A percentile compares a stretch with the other conserved stretches of the same genome.
Conservation (phyloP, 2,329 filamentous ascomycete genomes). For the Cladophialophora yegresii region DNA sequence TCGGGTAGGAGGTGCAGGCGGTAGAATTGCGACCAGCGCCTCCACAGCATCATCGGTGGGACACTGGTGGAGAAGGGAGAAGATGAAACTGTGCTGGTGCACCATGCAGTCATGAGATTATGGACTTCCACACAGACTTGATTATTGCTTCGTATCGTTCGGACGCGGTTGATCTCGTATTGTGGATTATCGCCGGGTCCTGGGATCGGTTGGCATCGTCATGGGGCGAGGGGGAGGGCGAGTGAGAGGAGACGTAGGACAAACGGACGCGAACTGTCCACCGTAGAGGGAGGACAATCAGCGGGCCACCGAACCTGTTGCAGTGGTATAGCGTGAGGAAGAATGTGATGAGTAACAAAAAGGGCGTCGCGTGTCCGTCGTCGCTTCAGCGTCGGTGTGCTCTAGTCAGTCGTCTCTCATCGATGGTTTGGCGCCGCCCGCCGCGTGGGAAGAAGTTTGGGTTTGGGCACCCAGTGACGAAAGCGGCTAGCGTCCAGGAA, state of each 20-base stretch:
- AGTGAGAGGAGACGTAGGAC: conserved; percentile 6
- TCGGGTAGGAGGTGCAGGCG: conserved; percentile 18
- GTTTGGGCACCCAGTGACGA: neutral
- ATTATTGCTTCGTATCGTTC: conserved; percentile 1
- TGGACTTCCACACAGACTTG: neutral
- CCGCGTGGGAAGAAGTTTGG: conserved; percentile 5
- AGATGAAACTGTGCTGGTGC: neutral
- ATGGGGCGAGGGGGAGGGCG: neutral
- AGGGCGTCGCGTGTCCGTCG: neutral
- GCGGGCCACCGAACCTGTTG: neutral
- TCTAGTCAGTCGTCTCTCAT: neutral
- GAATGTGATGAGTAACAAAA: neutral
- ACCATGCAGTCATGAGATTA: neutral
- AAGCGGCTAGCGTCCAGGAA: conserved; percentile 1
- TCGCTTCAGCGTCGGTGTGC: neutral
- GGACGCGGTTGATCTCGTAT: neutral
- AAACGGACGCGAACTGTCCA: conserved; percentile 5
- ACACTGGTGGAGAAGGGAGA: neutral
- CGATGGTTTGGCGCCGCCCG: conserved; percentile 1
- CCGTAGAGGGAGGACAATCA: neutral
- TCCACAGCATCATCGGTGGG: conserved; percentile 26
- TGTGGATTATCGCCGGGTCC: neutral
- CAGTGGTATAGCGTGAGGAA: neutral
- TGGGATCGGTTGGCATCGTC: neutral
- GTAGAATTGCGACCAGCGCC: conserved; percentile 23